A percentile compares a stretch with the other conserved stretches of the same genome.
Conservation (phyloP, 1,284 basidiomycete genomes). For the Ustilago nuda region DNA sequence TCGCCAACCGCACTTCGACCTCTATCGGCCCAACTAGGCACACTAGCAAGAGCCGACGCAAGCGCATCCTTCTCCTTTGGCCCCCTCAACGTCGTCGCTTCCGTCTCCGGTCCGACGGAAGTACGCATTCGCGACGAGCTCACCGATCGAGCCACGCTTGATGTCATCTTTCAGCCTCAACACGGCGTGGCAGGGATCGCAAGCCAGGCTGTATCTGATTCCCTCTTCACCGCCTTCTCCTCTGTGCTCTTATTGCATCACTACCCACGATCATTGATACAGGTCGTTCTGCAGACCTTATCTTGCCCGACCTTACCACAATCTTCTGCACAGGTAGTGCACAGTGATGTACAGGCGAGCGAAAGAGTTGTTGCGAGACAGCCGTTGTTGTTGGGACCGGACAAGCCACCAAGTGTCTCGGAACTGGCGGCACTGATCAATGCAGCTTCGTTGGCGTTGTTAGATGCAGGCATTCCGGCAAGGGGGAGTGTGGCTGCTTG, state of each 20-base stretch:
- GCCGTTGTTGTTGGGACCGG: slow-evolving; percentile 60
- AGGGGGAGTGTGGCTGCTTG: slow-evolving; percentile 71
- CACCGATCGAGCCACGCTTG: slow-evolving; percentile 72
- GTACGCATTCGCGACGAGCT: slow-evolving; percentile 73
- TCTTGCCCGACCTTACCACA: slow-evolving; percentile 70
- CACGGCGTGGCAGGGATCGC: slow-evolving; percentile 70
- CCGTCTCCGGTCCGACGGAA: slow-evolving; percentile 72
- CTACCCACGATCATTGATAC: slow-evolving; percentile 74
- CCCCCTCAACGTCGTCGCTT: slow-evolving; percentile 61
- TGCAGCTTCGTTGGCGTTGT: slow-evolving; percentile 71
- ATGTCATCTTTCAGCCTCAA: slow-evolving; percentile 72
- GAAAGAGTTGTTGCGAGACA: slow-evolving; percentile 31
- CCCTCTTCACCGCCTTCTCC: slow-evolving; percentile 38
- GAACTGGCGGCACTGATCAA: slow-evolving; percentile 73
- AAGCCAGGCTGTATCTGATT: slow-evolving; percentile 26
- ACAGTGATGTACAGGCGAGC: slow-evolving; percentile 14
- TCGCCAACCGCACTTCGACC: slow-evolving; percentile 40
- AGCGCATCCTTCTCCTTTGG: slow-evolving; percentile 59
- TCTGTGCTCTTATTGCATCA: slow-evolving; percentile 71
- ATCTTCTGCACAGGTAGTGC: slow-evolving; percentile 14
- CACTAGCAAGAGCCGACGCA: slow-evolving; percentile 53
- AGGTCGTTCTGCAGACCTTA: slow-evolving; percentile 75
- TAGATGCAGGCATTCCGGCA: slow-evolving; percentile 71
- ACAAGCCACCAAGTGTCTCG: slow-evolving; percentile 60
- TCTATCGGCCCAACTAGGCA: slow-evolving; percentile 27